phyloP scores from a whole-genome alignment of 352 stramenopile genomes.

The Globisporangium abappressorium region DNA sequence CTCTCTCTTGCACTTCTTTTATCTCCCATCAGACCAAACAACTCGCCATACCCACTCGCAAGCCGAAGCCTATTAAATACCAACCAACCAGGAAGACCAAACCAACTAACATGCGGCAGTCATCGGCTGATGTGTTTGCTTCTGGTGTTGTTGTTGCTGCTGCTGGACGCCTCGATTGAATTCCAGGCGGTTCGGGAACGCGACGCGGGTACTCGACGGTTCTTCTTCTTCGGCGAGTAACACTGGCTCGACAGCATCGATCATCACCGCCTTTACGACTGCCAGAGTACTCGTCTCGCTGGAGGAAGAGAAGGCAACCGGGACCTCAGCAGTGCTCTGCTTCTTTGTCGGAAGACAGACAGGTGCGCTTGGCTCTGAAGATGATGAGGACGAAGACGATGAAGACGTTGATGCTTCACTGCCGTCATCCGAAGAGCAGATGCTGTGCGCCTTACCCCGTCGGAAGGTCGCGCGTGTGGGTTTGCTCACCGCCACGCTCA shows the following conservation, averaged over 20 bases:
- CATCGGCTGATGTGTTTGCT: constrained; percentile 1
- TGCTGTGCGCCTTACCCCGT: constrained; percentile 24
- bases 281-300: not conserved
- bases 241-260: constrained; percentile 15
- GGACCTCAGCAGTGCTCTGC: not conserved
- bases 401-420: constrained; percentile 17
- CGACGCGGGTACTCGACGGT: constrained; percentile 11
- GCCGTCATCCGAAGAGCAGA: constrained; percentile 14
- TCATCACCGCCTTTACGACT: not conserved
- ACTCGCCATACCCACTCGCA: not conserved
- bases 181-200: constrained; percentile 27
- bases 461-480: constrained; percentile 36
- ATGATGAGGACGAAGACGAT: not conserved
- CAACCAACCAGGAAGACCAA: not conserved
- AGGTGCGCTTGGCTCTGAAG: not conserved
- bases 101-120: constrained; percentile 2
- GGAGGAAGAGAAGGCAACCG: not conserved
- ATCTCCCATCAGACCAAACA: not conserved
- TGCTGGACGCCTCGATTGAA: constrained; percentile 27
- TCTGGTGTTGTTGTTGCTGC: not conserved
- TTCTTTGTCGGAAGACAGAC: not conserved
- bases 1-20: not conserved
- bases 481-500: constrained; percentile 18
- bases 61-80: constrained; percentile 10
- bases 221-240: constrained; percentile 19